A percentile compares a stretch with the other conserved stretches of the same genome.
Conservation (phyloP, 768 basidiomycete species). For the Termitomyces titanicus region DNA sequence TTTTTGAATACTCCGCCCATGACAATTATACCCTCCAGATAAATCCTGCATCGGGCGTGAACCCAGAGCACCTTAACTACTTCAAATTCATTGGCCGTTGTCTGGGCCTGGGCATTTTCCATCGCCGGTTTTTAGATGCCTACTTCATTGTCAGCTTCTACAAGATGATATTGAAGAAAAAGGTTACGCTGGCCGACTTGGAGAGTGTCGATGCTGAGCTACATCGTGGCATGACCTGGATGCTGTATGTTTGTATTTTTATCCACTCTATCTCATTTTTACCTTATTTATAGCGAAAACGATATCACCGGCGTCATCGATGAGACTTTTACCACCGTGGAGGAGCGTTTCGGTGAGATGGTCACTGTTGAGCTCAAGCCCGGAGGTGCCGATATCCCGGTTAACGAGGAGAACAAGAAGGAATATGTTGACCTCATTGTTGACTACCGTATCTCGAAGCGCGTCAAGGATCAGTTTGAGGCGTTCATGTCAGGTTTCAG, state of each 20-base stretch:
- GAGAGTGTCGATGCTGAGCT: conserved; percentile 97
- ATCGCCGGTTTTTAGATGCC: conserved; percentile 96
- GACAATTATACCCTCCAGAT: conserved; percentile 99
- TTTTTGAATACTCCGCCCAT: conserved; percentile 99
- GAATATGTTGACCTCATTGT: conserved; percentile 95
- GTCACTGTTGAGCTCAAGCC: conserved; percentile 94
- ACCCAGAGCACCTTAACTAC: conserved; percentile 99
- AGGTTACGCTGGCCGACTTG: conserved; percentile 88
- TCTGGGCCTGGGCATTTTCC: conserved; percentile 96
- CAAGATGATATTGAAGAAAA: conserved; percentile 99
- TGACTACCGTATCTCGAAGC: conserved; percentile 95
- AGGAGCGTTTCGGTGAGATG: conserved; percentile 98
- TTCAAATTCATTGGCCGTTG: conserved; percentile 99
- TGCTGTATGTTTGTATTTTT: conserved; percentile 68
- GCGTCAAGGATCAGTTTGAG: conserved; percentile 98
- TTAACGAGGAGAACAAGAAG: conserved; percentile 98
- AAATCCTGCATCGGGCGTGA: conserved; percentile 96
- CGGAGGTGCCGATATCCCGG: conserved; percentile 79
- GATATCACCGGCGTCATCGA: conserved; percentile 98
- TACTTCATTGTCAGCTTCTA: conserved; percentile 99
- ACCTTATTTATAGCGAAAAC: conserved; percentile 66
- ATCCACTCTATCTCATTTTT: conserved; percentile 3
- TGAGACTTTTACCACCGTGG: conserved; percentile 94
- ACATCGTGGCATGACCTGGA: conserved; percentile 95
- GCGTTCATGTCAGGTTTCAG: conserved; percentile 99